Evolutionary conservation across 345 rosid species (phyloP), one percentile per base, ranked within the genome.

Genomic region (Raphanus sativus): DNA sequence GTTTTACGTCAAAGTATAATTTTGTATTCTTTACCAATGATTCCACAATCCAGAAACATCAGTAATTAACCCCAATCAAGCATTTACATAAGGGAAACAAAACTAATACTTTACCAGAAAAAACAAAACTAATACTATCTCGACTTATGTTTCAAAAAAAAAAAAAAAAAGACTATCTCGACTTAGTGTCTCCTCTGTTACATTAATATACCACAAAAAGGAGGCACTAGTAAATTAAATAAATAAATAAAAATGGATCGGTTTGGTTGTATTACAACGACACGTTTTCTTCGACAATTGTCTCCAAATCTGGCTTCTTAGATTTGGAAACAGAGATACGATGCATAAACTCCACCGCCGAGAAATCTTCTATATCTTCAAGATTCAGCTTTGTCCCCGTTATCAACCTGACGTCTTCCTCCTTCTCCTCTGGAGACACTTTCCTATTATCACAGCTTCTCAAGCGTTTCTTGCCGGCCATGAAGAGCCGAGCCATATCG

Each of bases 291-390:
- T 92, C 97, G 7, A 60, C 78, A 3, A 90, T 92, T 2, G 96
- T 90, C 73, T 87, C 93, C 79, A 92, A 75, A 83, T 73, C 36
- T 54, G 97, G 96, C 73, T 89, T 92, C 89, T 81, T 90, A n/a
- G 97, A 92, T 84, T 88, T 86, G 0, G 89, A 80, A 77, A 87
- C 75, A 13, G 97, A 90, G 73, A 90, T 60, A 30, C 91, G 71
- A 60, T 87, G 76, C 77, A 75, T 82, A 69, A 81, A 86, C 83
- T 86, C 94, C 29, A 80, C 76, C 24, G 75, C 77, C 8, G 87
- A 87, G 28, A 80, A 75, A 73, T 85, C 96, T 69, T 90, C 91
- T 5, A 90, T 77, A 3, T 88, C 90, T 55, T 87, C 96, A 48
- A 90, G 78, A 7, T 78, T 78, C 77, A 85, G 65, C 89, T 78